A percentile compares a stretch with the other conserved stretches of the same genome.
These are phyloP conservation scores for Ogataea haglerorum DNA, from an alignment of 805 yeast genomes.

Conservation along the genomic window DNA sequence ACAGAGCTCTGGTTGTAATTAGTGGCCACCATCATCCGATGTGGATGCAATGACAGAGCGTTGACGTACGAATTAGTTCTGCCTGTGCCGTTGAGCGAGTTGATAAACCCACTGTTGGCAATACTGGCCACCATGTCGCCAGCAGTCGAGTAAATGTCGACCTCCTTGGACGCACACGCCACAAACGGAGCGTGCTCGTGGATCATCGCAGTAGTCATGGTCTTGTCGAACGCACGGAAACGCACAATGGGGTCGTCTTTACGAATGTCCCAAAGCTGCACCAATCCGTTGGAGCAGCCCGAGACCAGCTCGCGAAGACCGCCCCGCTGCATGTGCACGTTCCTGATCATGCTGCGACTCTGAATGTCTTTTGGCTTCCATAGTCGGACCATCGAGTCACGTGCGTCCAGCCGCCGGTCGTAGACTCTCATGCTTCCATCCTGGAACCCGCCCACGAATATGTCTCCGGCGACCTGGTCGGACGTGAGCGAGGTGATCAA, in stretches of 20 bases:
- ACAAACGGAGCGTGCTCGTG: constrained; percentile 97
- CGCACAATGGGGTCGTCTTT: constrained; percentile 63
- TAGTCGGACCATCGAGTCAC: constrained; percentile 79
- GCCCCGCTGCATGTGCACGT: constrained; percentile 94
- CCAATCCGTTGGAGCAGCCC: constrained; percentile 77
- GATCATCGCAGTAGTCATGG: constrained; percentile 67
- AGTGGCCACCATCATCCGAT: constrained; percentile 88
- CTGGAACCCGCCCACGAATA: constrained; percentile 86
- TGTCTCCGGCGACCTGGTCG: constrained; percentile 91
- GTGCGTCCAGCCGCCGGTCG: constrained; percentile 79
- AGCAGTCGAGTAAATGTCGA: constrained; percentile 80
- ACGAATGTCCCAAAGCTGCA: constrained; percentile 90
- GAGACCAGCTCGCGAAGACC: constrained; percentile 87
- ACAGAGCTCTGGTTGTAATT: constrained; percentile 74
- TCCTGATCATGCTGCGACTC: constrained; percentile 44
- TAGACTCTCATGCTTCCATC: constrained; percentile 88
- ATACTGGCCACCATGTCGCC: constrained; percentile 71
- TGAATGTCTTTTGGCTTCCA: constrained; percentile 56
- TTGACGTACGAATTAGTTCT: constrained; percentile 56
- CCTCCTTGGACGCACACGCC: constrained; percentile 78
- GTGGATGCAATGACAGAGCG: constrained; percentile 81
- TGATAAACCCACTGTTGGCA: constrained; percentile 34
- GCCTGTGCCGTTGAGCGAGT: constrained; percentile 41
- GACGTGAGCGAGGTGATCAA: constrained; percentile 88
- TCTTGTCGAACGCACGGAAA: constrained; percentile 50